Base-by-base conservation (phyloP, 768 basidiomycete genomes). In the Tylopilus cervinicoccineus region DNA sequence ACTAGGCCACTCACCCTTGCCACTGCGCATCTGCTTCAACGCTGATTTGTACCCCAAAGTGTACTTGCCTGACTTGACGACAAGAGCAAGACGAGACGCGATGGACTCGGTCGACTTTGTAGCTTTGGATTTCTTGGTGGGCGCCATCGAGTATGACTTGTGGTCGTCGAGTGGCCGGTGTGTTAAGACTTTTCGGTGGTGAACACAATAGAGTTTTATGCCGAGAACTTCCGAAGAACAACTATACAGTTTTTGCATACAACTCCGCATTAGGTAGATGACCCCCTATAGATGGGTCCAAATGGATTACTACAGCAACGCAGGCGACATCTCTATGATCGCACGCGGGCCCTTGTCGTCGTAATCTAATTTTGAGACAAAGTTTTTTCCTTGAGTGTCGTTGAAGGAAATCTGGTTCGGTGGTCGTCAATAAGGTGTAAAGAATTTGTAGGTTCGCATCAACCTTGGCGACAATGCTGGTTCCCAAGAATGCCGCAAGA, bases 61-160 rank as follows among this genome's bases (percentile, higher is more conserved):
- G 84, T 93, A 98, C 74, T 97, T 95, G 59, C 95, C 95, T 58
- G 94, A 97, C 81, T 98, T 98, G 71, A 97, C 93, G 69, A 96
- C 94, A 64, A 99, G 91, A 44, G 88, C 84, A 52, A 95, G 86
- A 64, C 87, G 84, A 61, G 93, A 82, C 59, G 92, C 76, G 73
- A 97, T 94, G 60, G 89, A 93, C 78, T 96, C 93, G 63, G 84
- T 87, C 59, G 84, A 86, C 77, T 96, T 97, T 65, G 91, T 68
- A 31, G 93, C 79, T 76, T 96, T 97, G 65, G 89, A 88, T 76
- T 94, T 96, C 75, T 93, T 95, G 60, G 87, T 84, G 59, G 92
- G 89, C 64, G 93, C 92, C 93, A 96, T 95, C 74, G 74, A n/a
- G 47, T 49, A 36, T 61, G 50, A 48, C 31, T 54, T 57, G 28